phyloP scores from a whole-genome alignment of 2,329 filamentous ascomycete genomes.

The Trichoderma harzianum region DNA sequence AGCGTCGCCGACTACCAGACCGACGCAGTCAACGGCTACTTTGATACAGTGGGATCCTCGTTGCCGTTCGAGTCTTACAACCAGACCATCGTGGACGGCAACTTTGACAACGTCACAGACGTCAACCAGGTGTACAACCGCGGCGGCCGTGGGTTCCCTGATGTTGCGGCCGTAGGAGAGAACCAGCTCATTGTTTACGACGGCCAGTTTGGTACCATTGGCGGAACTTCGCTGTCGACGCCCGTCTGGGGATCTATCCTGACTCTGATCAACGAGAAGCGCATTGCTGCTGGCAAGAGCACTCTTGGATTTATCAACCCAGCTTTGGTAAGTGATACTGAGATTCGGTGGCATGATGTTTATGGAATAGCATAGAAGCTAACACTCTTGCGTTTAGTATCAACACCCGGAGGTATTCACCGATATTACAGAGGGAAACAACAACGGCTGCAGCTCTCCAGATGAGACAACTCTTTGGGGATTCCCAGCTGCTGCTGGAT shows the following conservation, averaged over 20 bases:
- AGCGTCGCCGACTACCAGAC: neutral
- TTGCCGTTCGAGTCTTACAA: neutral
- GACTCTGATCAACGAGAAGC: constrained; percentile 27
- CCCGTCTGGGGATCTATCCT: constrained; percentile 31
- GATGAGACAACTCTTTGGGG: neutral
- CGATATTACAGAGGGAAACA: neutral
- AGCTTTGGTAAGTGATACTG: neutral
- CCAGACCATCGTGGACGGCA: constrained; percentile 34
- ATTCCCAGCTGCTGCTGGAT: neutral
- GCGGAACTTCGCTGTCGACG: constrained; percentile 44
- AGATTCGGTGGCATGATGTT: neutral
- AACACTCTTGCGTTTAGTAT: neutral
- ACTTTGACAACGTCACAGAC: constrained; percentile 28
- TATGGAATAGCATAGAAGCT: neutral
- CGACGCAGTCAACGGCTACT: constrained; percentile 20
- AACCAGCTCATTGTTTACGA: constrained; percentile 42
- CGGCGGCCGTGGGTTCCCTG: constrained; percentile 42
- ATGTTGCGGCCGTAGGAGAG: constrained; percentile 43
- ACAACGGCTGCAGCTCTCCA: neutral
- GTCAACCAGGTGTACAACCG: constrained; percentile 43
- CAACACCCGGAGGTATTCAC: neutral
- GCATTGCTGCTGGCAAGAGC: constrained; percentile 24
- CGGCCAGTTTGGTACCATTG: constrained; percentile 41
- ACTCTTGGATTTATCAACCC: constrained; percentile 2
- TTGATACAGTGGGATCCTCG: constrained; percentile 26